Evolutionary conservation across 1,284 basidiomycete genomes (phyloP), one percentile per base, ranked within the genome.

Genomic region (Tranzscheliella williamsii): DNA sequence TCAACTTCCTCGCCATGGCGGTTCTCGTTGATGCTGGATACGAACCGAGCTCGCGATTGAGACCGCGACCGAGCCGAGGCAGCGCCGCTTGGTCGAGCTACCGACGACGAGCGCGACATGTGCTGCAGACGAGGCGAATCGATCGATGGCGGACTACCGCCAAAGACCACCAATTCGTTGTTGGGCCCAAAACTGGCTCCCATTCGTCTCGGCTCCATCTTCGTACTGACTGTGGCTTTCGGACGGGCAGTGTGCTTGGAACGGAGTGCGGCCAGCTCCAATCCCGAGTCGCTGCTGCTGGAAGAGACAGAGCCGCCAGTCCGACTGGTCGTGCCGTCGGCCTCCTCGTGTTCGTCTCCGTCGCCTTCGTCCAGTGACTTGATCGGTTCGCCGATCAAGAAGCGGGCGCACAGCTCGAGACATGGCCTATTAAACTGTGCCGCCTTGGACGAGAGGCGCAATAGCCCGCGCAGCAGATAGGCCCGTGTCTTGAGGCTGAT

Each of bases 401-500:
- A 72, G 9, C 52, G 53, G 4, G 67, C 49, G 23, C 69, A 70
- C 15, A 54, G 31, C 49, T 69, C 71, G 17, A 70, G 23, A 37
- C 71, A 60, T 5, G 64, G 61, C 21, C 42, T 39, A 4, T 50
- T 40, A 20, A 32, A 20, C 22, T 43, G 38, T 4, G 65, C 56
- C 22, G 56, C 37, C 22, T 44, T 44, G 35, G 21, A 50, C 33
- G 67, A 50, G 4, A 71, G 42, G 11, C 64, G 33, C 18, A 48
- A 29, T 30, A 69, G 23, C 1, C 53, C 52, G 1, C 58, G 53
- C 39, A 73, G 54, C 24, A 77, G 49, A 27, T 70, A 69, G 1
- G 72, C 60, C 12, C 73, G 62, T 20, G 69, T 72, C 44, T 66
- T 67, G 44, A 70, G 52, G 1, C 66, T 60, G 38, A 77, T 67